Evolutionary conservation across 163 green algal genomes (phyloP).

Genomic region (Scenedesmus sp.): DNA sequence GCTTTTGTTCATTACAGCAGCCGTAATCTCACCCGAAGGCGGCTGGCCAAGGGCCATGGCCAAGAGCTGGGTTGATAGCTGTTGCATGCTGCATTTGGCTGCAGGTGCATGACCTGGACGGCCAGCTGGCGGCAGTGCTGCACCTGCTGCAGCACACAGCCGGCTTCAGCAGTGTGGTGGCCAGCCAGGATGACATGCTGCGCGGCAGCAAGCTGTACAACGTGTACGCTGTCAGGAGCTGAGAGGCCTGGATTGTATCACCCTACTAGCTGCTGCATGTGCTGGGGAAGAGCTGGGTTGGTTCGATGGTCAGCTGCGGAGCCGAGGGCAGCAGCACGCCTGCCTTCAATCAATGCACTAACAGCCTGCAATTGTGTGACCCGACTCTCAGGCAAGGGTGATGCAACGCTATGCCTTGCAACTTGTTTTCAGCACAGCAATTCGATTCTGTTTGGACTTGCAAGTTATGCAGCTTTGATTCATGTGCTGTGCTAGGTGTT

Average conservation of each 20-base stretch:
- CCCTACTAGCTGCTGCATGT: too few relatives aligned
- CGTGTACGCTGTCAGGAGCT: constrained; percentile 43
- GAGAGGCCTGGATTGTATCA: too few relatives aligned
- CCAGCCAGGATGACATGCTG: constrained; percentile 43
- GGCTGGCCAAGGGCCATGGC: neutral
- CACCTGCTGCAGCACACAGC: constrained; percentile 9
- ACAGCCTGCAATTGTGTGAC: too few relatives aligned
- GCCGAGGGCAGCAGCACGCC: too few relatives aligned
- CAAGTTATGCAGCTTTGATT: too few relatives aligned
- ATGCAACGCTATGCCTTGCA: too few relatives aligned
- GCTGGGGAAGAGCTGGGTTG: too few relatives aligned
- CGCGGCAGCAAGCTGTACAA: constrained; percentile 55
- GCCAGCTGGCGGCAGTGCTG: constrained; percentile 45
- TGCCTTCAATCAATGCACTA: too few relatives aligned
- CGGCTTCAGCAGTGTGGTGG: constrained; percentile 21
- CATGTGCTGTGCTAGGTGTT: neutral
- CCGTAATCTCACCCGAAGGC: too few relatives aligned
- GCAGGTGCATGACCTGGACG: constrained; percentile 46
- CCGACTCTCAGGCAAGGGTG: too few relatives aligned
- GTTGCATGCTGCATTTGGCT: neutral
- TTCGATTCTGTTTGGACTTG: neutral
- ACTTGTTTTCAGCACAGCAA: neutral
- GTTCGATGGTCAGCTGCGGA: too few relatives aligned
- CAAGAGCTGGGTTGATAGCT: neutral
- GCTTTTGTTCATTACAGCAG: too few relatives aligned